Evolutionary conservation across 179 eudicot species (phyloP).

Genomic region (Nepenthes alata): DNA sequence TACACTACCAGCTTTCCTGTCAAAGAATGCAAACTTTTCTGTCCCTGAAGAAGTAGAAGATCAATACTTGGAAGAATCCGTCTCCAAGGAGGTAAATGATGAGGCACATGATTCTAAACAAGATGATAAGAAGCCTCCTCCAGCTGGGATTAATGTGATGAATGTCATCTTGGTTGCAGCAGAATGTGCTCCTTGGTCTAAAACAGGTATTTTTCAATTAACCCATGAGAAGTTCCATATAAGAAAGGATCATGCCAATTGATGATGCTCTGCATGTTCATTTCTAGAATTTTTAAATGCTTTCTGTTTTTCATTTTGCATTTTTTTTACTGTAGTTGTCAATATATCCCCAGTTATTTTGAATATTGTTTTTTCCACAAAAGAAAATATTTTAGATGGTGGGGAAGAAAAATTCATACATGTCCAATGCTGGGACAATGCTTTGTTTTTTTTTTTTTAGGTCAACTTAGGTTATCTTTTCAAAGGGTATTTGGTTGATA

Average conservation of each 20-base stretch:
- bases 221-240: neutral
- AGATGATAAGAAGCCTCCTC: conserved; percentile 58
- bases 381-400: too few relatives aligned
- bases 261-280: neutral
- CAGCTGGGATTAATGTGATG: conserved; percentile 87
- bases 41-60: conserved; percentile 14
- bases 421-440: too few relatives aligned
- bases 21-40: conserved; percentile 17
- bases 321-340: too few relatives aligned
- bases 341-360: too few relatives aligned
- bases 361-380: too few relatives aligned
- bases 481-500: too few relatives aligned
- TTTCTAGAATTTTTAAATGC: neutral
- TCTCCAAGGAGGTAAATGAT: conserved; percentile 12
- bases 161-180: conserved; percentile 86
- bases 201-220: conserved; percentile 45
- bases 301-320: too few relatives aligned
- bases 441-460: too few relatives aligned
- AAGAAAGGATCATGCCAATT: neutral
- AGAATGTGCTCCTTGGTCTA: conserved; percentile 89
- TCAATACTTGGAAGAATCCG: conserved; percentile 19
- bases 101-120: conserved; percentile 20
- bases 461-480: too few relatives aligned
- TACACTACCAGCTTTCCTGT: conserved; percentile 22
- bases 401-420: too few relatives aligned